Base-by-base conservation (phyloP, 2,329 filamentous ascomycete species). In the Scedosporium dehoogii region DNA sequence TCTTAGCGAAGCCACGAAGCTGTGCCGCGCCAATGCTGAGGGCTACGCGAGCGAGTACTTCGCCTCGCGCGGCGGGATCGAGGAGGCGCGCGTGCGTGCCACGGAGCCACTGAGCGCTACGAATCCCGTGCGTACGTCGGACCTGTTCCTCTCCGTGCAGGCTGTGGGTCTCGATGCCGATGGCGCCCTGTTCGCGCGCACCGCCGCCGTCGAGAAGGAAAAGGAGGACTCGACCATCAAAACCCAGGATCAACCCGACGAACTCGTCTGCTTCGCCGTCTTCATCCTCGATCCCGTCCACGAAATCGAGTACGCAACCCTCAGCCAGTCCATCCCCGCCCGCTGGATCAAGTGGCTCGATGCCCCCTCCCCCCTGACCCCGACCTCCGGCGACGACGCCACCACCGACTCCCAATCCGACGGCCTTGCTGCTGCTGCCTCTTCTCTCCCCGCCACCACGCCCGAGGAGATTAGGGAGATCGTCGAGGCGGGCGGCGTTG, bases 101-200 rank as follows among this genome's bases (percentile, higher is more conserved):
- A 88, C 89, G 0, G 87, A 96, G 73, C 83, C 87, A 2, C 76
- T 96, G 48, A 91, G 85, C 74, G 91, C 96, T 73, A 84, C 81
- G 51, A 97, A 97, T 73, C 93, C 94, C 0, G 91, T 96, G 12
- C 85, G 94, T 63, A 96, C 89, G 70, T 96, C 90, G 64, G 91
- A 99, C 72, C 90, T 99, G 66, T 99, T 99, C 81, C 81, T 99
- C 38, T 86, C 92, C n/a, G 87, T 99, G 41, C 94, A 99, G 76
- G 91, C 94, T 9, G 85, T 97, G 69, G 82, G 79, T 60, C 83
- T 89, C 66, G 81, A 85, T 7, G 78, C 78, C 1, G 85, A 89
- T 64, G 77, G 81, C 62, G 82, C 85, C 1, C 78, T 96, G 1
- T 96, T 96, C 72, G 77, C 85, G 67, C 75, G 84, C 70, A 74